Evolutionary conservation across 2,329 filamentous ascomycete genomes (phyloP).

Genomic region (Kalmusia sp.): DNA sequence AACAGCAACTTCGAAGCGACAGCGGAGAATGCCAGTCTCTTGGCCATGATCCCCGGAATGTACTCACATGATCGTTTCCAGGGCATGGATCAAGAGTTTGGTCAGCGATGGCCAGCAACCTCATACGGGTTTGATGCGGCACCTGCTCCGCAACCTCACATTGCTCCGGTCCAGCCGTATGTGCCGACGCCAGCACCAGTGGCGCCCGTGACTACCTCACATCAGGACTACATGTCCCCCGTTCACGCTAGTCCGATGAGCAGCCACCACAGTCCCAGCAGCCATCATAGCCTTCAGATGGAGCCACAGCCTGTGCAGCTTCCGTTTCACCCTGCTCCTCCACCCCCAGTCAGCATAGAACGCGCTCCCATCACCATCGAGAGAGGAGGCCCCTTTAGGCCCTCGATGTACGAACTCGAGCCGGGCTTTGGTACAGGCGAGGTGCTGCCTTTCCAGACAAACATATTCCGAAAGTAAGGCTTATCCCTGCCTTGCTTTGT

Average conservation of each 20-base stretch:
- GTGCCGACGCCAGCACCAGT: constrained; percentile 36
- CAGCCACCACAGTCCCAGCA: constrained; percentile 18
- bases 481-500: neutral
- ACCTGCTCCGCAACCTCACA: constrained; percentile 40
- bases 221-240: constrained; percentile 43
- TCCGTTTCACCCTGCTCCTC: constrained; percentile 37
- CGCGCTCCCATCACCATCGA: constrained; percentile 37
- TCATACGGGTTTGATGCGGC: constrained; percentile 45
- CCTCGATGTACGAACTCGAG: constrained; percentile 55
- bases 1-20: constrained; percentile 52
- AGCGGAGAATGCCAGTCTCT: constrained; percentile 41
- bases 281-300: constrained; percentile 40
- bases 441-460: constrained; percentile 54
- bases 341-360: constrained; percentile 37
- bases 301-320: constrained; percentile 41
- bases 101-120: constrained; percentile 41
- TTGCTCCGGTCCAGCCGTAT: constrained; percentile 41
- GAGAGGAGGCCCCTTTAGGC: constrained; percentile 52
- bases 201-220: constrained; percentile 34
- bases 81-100: constrained; percentile 29
- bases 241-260: constrained; percentile 32
- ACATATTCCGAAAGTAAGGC: constrained; percentile 58
- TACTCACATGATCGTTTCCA: constrained; percentile 34
- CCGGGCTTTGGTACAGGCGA: constrained; percentile 49
- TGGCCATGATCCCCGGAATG: constrained; percentile 55